These are phyloP conservation scores for Zygosaccharomyces pseudorouxii DNA, from an alignment of 805 yeast species.

Conservation along the genomic window DNA sequence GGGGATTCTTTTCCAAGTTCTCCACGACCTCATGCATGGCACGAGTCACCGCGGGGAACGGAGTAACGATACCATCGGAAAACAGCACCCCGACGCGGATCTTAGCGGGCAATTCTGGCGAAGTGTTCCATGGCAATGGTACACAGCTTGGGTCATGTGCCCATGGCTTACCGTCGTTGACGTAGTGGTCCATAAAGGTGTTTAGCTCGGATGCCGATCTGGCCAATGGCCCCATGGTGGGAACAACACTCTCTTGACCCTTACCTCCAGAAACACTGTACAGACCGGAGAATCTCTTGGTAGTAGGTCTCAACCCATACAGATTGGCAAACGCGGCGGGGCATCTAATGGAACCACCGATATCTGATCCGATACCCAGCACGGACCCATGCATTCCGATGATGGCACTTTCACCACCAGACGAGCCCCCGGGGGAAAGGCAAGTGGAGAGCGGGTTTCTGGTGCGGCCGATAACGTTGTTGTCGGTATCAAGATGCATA, in stretches of 20 bases:
- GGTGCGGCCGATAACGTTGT: conserved; percentile 56
- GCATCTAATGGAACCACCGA: conserved; percentile 65
- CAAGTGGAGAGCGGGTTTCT: conserved; percentile 54
- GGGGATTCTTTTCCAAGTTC: conserved; percentile 49
- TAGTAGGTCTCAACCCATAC: conserved; percentile 60
- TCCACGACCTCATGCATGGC: conserved; percentile 50
- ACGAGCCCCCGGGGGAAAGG: conserved; percentile 66
- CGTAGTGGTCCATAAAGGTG: conserved; percentile 56
- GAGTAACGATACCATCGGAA: conserved; percentile 62
- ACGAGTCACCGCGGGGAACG: conserved; percentile 60
- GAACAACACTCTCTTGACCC: conserved; percentile 62
- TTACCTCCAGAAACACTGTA: conserved; percentile 49
- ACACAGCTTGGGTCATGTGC: conserved; percentile 36
- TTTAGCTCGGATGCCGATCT: conserved; percentile 63
- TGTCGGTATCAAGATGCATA: conserved; percentile 63
- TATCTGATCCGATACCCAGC: conserved; percentile 64
- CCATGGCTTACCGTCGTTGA: conserved; percentile 66
- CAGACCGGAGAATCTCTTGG: conserved; percentile 45
- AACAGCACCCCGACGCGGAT: conserved; percentile 58
- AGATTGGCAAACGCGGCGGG: conserved; percentile 64
- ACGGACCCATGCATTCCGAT: conserved; percentile 57
- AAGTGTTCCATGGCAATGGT: conserved; percentile 40
- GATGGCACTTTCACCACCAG: conserved; percentile 68
- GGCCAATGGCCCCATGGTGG: conserved; percentile 67
- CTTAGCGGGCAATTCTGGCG: conserved; percentile 34